These are phyloP conservation scores for Senna tora DNA, from an alignment of 306 rosid species.

Conservation along the genomic window DNA sequence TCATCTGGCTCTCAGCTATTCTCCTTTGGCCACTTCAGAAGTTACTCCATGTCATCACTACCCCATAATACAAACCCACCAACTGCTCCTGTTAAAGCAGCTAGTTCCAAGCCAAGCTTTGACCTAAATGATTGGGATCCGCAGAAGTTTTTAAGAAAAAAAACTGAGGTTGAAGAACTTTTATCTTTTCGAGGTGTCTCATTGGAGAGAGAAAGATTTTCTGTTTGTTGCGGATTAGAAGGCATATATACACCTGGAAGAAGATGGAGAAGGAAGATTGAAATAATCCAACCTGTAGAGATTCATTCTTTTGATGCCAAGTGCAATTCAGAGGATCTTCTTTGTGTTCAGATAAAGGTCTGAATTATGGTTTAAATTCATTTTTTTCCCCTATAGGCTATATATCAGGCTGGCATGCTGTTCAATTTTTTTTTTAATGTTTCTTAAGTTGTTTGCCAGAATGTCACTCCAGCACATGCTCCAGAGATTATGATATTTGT, in stretches of 20 bases:
- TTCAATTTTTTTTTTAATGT: conserved; percentile 32
- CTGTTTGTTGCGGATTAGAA: conserved; percentile 90
- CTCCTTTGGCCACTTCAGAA: conserved; percentile 75
- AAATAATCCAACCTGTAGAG: conserved; percentile 83
- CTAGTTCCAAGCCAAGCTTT: conserved; percentile 80
- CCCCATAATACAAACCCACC: conserved; percentile 67
- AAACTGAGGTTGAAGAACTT: conserved; percentile 57
- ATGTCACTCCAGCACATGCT: conserved; percentile 77
- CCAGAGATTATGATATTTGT: conserved; percentile 79
- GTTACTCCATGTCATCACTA: conserved; percentile 95
- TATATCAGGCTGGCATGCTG: conserved; percentile 22
- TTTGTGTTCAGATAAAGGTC: conserved; percentile 95
- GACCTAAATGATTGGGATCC: conserved; percentile 83
- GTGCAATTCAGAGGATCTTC: conserved; percentile 87
- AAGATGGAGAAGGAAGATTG: conserved; percentile 94
- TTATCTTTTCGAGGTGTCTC: conserved; percentile 90
- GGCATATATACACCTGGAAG: conserved; percentile 89
- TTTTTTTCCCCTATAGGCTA: too few species aligned
- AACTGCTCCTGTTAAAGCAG: conserved; percentile 60
- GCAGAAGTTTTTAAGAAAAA: conserved; percentile 55
- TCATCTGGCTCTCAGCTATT: conserved; percentile 73
- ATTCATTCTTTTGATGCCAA: conserved; percentile 82
- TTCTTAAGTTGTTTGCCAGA: conserved; percentile 58
- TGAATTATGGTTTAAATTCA: conserved; percentile 36
- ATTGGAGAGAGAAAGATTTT: conserved; percentile 86